Conservation (phyloP, 2,329 filamentous ascomycete species). For the Pyrenochaeta sp. region DNA sequence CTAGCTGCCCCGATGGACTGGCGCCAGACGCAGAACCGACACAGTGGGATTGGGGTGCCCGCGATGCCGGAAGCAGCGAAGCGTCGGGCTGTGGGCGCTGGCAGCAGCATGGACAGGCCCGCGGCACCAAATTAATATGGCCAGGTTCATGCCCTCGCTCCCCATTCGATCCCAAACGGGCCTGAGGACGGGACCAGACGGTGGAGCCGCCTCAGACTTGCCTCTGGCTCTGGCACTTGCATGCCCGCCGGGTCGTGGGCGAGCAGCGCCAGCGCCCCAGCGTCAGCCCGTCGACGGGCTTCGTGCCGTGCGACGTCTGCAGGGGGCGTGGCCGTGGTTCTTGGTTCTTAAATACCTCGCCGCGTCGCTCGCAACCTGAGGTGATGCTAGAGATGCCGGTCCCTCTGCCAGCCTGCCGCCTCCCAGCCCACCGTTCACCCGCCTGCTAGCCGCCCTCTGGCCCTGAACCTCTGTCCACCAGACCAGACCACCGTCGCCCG, state of each 20-base stretch:
- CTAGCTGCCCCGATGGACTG: no score
- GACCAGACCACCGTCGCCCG: slow-evolving; percentile 8
- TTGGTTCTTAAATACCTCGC: slow-evolving; percentile 38
- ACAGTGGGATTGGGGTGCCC: no score
- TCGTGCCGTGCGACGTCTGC: slow-evolving; percentile 22
- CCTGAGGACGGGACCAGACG: no score
- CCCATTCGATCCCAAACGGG: no score
- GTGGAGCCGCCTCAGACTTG: slow-evolving; percentile 30
- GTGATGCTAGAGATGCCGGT: slow-evolving; percentile 29
- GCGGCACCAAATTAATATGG: slow-evolving; percentile 30
- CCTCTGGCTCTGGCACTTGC: slow-evolving; percentile 17
- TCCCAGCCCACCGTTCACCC: slow-evolving; percentile 6
- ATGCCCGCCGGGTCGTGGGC: slow-evolving; percentile 22
- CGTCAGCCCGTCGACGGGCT: slow-evolving; percentile 19
- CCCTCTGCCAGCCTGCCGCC: slow-evolving; percentile 20
- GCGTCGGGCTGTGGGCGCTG: slow-evolving; percentile 14
- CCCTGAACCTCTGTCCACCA: no score
- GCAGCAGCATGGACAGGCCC: slow-evolving; percentile 24
- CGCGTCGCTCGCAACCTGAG: slow-evolving; percentile 28
- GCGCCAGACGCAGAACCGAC: no score
- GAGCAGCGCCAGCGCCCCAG: slow-evolving; percentile 17
- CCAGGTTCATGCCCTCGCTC: slow-evolving; percentile 23
- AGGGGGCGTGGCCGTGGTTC: slow-evolving; percentile 33
- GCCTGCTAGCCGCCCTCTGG: slow-evolving; percentile 1
- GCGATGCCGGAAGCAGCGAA: no score